A percentile compares a stretch with the other conserved stretches of the same genome.
These are phyloP conservation scores for Acacia pycnantha DNA, from an alignment of 331 rosid species.

Conservation along the genomic window DNA sequence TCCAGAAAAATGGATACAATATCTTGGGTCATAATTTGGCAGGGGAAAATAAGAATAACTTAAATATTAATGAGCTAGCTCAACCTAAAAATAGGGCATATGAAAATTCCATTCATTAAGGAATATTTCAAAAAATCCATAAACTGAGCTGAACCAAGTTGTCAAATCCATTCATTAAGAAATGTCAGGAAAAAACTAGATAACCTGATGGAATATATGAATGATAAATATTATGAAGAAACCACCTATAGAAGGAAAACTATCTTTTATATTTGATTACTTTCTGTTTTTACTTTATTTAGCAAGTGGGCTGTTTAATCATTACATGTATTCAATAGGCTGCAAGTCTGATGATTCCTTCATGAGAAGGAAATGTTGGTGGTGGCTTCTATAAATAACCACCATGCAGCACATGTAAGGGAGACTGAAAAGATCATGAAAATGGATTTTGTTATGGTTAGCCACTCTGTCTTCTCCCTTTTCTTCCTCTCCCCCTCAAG, in stretches of 20 bases:
- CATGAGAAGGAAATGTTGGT: not conserved
- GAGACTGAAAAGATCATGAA: not conserved
- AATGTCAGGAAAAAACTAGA: not conserved
- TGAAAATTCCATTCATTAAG: not conserved
- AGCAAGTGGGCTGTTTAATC: not conserved
- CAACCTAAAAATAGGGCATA: not conserved
- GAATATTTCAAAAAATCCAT: not conserved
- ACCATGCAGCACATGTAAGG: not conserved
- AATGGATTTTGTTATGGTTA: not conserved
- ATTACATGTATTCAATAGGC: not conserved
- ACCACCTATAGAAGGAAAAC: not conserved
- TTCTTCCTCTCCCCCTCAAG: not conserved
- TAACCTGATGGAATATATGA: not conserved
- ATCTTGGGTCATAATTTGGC: not conserved
- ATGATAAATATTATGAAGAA: not conserved
- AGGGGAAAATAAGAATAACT: not conserved
- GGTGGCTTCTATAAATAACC: not conserved
- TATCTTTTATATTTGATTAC: not conserved
- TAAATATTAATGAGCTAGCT: not conserved
- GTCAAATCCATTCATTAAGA: not conserved
- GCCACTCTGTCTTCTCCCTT: not conserved
- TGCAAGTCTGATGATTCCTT: not conserved
- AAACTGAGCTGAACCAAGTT: not conserved
- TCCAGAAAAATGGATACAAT: not conserved
- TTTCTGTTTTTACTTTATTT: not conserved